Conservation (phyloP, 441 rosid species). For the Erodium texanum region DNA sequence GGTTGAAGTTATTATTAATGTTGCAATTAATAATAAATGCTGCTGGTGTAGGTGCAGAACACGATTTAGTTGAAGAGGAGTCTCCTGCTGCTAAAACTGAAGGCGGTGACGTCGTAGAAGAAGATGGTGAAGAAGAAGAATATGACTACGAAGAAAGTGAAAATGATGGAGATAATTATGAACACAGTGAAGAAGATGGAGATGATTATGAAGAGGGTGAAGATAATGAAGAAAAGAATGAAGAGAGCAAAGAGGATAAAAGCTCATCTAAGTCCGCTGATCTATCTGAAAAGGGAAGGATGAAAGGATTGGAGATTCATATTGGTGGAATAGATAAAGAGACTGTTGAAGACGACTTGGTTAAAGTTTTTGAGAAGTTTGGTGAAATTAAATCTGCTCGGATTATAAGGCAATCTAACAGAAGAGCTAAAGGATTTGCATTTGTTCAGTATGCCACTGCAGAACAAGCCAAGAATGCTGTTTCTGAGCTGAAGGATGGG, state of each 20-base stretch:
- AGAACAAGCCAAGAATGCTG: slow-evolving; percentile 17
- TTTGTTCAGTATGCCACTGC: slow-evolving; percentile 17
- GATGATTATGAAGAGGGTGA: slow-evolving; percentile 10
- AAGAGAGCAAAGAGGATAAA: slow-evolving; percentile 8
- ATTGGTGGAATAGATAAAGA: slow-evolving; percentile 18
- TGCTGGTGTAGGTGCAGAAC: slow-evolving; percentile 9
- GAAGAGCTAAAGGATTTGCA: slow-evolving; percentile 14
- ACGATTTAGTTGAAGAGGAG: slow-evolving; percentile 13
- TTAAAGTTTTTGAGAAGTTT: slow-evolving; percentile 18
- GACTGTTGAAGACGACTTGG: slow-evolving; percentile 19
- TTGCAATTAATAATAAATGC: slow-evolving; percentile 1
- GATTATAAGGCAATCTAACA: slow-evolving; percentile 12
- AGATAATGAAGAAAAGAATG: not conserved
- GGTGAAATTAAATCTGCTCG: slow-evolving; percentile 18
- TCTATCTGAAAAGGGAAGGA: slow-evolving; percentile 2
- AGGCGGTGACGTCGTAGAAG: not conserved
- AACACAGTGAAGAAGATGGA: not conserved
- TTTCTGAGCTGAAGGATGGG: slow-evolving; percentile 16
- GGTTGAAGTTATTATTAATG: not conserved
- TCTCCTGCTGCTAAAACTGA: slow-evolving; percentile 9
- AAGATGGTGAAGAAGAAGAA: not conserved
- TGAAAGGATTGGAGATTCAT: slow-evolving; percentile 14
- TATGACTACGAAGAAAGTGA: slow-evolving; percentile 2
- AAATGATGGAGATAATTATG: not conserved
- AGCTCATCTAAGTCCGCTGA: not conserved